Evolutionary conservation across 768 basidiomycete genomes (phyloP), one percentile per base, ranked within the genome.

Genomic region (Lentinus tigrinus): DNA sequence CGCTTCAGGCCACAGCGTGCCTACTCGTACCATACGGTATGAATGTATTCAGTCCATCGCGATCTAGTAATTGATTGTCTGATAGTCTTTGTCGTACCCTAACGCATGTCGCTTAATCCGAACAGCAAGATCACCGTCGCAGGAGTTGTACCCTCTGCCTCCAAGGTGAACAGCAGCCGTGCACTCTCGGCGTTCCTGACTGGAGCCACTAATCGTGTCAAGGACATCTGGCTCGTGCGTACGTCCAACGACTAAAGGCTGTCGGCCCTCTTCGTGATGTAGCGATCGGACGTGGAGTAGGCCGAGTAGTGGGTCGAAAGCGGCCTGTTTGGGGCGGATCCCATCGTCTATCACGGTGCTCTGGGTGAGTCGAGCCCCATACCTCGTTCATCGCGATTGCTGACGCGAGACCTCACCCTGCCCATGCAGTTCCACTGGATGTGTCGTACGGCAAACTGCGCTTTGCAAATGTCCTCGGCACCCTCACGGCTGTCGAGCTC

Each of bases 361-460:
- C 73, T 98, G 72, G n/a, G 96, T 95, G 64, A 58, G 89, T 78
- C n/a, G 5, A n/a, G 28, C 28, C 31, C 37, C 21, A 10, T 4
- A 4, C 10, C 34, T 50, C 26, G 19, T 38, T 27, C 36, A 31
- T 2, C 28, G 50, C 16, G 31, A 24, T 27, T 17, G 19, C 47
- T 40, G 47, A n/a, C n/a, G 53, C 43, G 3, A 21, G n/a, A 34
- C 34, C 14, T 6, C 8, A 19, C 34, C 24, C 28, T 52, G 6
- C 17, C 24, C n/a, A n/a, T n/a, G n/a, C 67, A 94, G 93, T 93
- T 98, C 14, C 97, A 99, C 69, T 99, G 97, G 97, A 92, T 99
- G 3, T 99, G 97, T 72, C 95, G 0, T 99, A 99, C 74, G 89
- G 95, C 69, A 93, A 87, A 70, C 80, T 99, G 11, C 90, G 95